A percentile compares a stretch with the other conserved stretches of the same genome.
phyloP scores from a whole-genome alignment of 331 rosid genomes.

The Prunus yedoensis region DNA sequence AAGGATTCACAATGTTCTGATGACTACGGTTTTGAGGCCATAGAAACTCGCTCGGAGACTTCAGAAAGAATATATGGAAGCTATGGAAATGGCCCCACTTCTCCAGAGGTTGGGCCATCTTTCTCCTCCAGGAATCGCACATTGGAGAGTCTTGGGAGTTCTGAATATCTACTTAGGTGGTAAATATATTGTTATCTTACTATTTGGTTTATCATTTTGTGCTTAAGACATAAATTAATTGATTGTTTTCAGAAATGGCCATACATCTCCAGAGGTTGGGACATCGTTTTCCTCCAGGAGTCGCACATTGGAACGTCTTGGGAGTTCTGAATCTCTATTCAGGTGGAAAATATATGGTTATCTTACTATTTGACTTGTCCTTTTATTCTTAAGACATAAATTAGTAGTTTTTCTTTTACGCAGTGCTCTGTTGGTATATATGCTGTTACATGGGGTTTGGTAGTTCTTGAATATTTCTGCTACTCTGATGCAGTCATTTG shows the following conservation, averaged over 20 bases:
- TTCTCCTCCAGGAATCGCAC: conserved; percentile 34
- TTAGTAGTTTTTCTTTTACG: conserved; percentile 2
- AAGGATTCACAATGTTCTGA: conserved; percentile 46
- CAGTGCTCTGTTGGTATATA: conserved; percentile 15
- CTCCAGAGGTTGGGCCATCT: conserved; percentile 46
- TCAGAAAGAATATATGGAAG: conserved; percentile 50
- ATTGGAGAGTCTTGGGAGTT: conserved; percentile 60
- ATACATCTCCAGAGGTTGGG: conserved; percentile 51
- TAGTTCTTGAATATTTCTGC: conserved; percentile 8
- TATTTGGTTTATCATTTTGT: conserved; percentile 18
- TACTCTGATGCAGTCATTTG: not conserved
- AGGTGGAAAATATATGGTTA: conserved; percentile 55
- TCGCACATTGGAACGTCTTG: conserved; percentile 46
- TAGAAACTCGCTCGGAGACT: conserved; percentile 39
- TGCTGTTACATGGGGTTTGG: conserved; percentile 20
- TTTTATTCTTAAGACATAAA: conserved; percentile 12
- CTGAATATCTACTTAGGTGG: conserved; percentile 80
- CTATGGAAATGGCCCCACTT: conserved; percentile 47
- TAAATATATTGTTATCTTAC: conserved; percentile 27
- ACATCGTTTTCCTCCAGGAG: conserved; percentile 42
- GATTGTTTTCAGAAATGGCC: conserved; percentile 10
- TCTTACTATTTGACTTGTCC: conserved; percentile 8
- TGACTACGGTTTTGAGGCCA: conserved; percentile 43
- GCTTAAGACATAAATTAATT: conserved; percentile 12
- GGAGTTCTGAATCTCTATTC: conserved; percentile 74